A percentile compares a stretch with the other conserved stretches of the same genome.
These are phyloP conservation scores for Rosa rugosa DNA, from an alignment of 306 rosid species.

Conservation along the genomic window DNA sequence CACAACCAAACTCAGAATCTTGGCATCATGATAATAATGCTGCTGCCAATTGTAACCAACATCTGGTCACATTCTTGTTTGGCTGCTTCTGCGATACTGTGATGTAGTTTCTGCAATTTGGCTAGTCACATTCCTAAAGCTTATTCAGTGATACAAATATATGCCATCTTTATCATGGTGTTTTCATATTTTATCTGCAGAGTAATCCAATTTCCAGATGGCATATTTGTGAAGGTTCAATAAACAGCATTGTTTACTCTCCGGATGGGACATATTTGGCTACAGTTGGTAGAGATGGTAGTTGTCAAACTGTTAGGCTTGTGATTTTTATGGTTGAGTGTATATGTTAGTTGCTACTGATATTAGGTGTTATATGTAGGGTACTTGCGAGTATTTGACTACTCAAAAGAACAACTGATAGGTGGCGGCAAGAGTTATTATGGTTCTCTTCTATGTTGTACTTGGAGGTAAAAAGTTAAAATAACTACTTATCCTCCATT, in stretches of 20 bases:
- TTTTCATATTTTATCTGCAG: slow-evolving; percentile 40
- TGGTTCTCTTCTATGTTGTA: slow-evolving; percentile 91
- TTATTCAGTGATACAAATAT: not conserved
- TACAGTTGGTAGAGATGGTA: slow-evolving; percentile 96
- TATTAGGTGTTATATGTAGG: slow-evolving; percentile 48
- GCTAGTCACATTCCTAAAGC: not conserved
- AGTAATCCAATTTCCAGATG: slow-evolving; percentile 93
- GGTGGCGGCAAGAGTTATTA: slow-evolving; percentile 98
- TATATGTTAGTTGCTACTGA: slow-evolving; percentile 26
- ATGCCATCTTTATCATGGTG: slow-evolving; percentile 1
- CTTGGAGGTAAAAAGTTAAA: slow-evolving; percentile 72
- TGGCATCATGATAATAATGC: not conserved
- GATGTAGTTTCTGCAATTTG: not conserved
- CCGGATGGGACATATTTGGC: slow-evolving; percentile 72
- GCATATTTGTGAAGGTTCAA: slow-evolving; percentile 97
- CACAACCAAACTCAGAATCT: not conserved
- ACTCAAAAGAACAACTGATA: slow-evolving; percentile 76
- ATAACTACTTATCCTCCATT: not conserved
- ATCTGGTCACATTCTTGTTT: not conserved
- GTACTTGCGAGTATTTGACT: slow-evolving; percentile 91
- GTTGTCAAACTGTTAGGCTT: slow-evolving; percentile 16
- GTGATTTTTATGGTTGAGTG: not conserved
- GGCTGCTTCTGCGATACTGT: not conserved
- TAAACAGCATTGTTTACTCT: slow-evolving; percentile 79
- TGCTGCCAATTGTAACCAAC: not conserved